Conservation (phyloP, 2,329 filamentous ascomycete species). For the Didymella pinodella region DNA sequence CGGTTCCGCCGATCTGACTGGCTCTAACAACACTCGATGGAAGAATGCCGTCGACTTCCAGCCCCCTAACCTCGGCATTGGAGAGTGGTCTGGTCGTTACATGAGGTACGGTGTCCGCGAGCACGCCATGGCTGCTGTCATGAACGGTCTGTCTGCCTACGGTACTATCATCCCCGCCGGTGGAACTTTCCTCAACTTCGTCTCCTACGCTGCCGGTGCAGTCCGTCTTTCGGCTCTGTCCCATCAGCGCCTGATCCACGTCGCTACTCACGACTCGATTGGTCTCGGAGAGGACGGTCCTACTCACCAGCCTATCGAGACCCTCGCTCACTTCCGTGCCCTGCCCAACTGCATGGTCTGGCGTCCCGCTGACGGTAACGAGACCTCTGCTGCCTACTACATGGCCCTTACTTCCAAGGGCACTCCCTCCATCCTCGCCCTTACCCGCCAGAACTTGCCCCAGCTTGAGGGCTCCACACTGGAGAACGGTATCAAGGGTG, state of each 20-base stretch:
- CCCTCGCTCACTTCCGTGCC: constrained; percentile 96
- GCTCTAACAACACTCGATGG: constrained; percentile 98
- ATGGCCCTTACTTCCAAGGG: constrained; percentile 86
- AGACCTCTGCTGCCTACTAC: constrained; percentile 98
- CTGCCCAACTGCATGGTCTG: constrained; percentile 99
- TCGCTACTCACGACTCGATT: constrained; percentile 98
- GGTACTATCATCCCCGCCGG: constrained; percentile 92
- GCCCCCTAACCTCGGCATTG: constrained; percentile 82
- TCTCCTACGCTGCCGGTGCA: constrained; percentile 95
- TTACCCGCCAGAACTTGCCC: constrained; percentile 97
- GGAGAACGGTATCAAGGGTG: constrained; percentile 90
- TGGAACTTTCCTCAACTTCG: constrained; percentile 99
- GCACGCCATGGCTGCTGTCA: constrained; percentile 90
- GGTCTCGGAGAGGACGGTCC: constrained; percentile 98
- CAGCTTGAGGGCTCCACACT: constrained; percentile 95
- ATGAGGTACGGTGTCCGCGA: constrained; percentile 91
- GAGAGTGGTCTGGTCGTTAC: constrained; percentile 90
- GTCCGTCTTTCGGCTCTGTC: constrained; percentile 94
- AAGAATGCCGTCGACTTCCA: constrained; percentile 98
- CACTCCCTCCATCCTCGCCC: constrained; percentile 90
- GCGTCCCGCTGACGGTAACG: constrained; percentile 98
- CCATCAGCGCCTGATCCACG: constrained; percentile 89
- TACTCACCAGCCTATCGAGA: constrained; percentile 99
- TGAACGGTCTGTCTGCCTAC: constrained; percentile 95
- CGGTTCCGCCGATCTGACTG: constrained; percentile 96